Conservation (phyloP, 768 basidiomycete species). For the Pleurotus giganteus region DNA sequence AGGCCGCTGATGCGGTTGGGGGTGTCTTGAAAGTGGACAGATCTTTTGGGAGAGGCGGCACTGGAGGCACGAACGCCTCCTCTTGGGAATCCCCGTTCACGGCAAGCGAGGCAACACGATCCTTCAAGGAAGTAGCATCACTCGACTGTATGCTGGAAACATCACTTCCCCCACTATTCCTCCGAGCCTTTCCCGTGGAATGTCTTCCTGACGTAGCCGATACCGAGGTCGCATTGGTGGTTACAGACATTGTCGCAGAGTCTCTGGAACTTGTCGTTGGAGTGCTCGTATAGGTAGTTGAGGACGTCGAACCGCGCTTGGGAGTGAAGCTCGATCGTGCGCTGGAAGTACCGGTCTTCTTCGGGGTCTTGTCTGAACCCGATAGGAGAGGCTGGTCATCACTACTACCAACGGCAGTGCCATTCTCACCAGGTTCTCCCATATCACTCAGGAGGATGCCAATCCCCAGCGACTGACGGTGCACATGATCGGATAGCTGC, state of each 20-base stretch:
- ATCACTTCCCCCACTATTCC: slow-evolving; percentile 89
- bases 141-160: slow-evolving; percentile 71
- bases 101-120: slow-evolving; percentile 63
- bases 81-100: slow-evolving; percentile 59
- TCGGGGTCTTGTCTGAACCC: slow-evolving; percentile 61
- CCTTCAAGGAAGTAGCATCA: slow-evolving; percentile 62
- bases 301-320: slow-evolving; percentile 88
- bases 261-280: slow-evolving; percentile 82
- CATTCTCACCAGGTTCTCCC: slow-evolving; percentile 41
- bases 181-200: slow-evolving; percentile 61
- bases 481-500: slow-evolving; percentile 33
- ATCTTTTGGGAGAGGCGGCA: slow-evolving; percentile 91
- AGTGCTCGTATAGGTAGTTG: slow-evolving; percentile 80
- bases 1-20: slow-evolving; percentile 54
- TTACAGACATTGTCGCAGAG: slow-evolving; percentile 77
- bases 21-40: slow-evolving; percentile 75
- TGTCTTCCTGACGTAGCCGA: slow-evolving; percentile 73
- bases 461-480: slow-evolving; percentile 33
- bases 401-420: slow-evolving; percentile 45
- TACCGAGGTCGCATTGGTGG: slow-evolving; percentile 75
- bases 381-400: slow-evolving; percentile 53
- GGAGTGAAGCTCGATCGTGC: slow-evolving; percentile 75
- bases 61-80: slow-evolving; percentile 78
- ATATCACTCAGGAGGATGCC: slow-evolving; percentile 31
- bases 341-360: slow-evolving; percentile 55